These are phyloP conservation scores for Fremontodendron californicum DNA, from an alignment of 345 rosid species.

Conservation along the genomic window DNA sequence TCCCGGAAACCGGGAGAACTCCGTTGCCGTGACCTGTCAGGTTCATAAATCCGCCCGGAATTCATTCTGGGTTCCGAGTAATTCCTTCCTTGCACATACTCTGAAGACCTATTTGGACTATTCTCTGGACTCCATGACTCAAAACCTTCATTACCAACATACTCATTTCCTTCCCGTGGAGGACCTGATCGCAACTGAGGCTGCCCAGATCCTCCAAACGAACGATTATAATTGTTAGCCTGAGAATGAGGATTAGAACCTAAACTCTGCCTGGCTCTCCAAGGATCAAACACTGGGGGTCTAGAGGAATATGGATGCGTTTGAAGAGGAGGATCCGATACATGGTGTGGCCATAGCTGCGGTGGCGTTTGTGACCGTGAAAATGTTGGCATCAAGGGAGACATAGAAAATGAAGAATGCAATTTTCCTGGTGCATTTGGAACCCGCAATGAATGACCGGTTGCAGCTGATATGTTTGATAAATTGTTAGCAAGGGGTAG, in stretches of 20 bases:
- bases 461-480: slow-evolving; percentile 15
- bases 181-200: slow-evolving; percentile 32
- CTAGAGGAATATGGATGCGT: slow-evolving; percentile 24
- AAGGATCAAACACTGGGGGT: slow-evolving; percentile 27
- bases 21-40: slow-evolving; percentile 47
- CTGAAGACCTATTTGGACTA: slow-evolving; percentile 54
- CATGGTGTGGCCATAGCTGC: slow-evolving; percentile 15
- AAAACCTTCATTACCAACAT: slow-evolving; percentile 38
- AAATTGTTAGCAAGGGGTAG: background rate
- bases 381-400: slow-evolving; percentile 4
- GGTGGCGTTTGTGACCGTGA: slow-evolving; percentile 18
- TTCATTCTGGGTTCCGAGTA: slow-evolving; percentile 25
- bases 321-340: slow-evolving; percentile 17
- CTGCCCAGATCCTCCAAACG: slow-evolving; percentile 27
- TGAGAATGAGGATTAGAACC: slow-evolving; percentile 35
- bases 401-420: slow-evolving; percentile 18
- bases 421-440: slow-evolving; percentile 22
- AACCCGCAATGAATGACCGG: slow-evolving; percentile 20
- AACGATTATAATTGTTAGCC: slow-evolving; percentile 25
- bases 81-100: slow-evolving; percentile 33
- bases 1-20: slow-evolving; percentile 42
- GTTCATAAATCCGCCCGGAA: slow-evolving; percentile 21
- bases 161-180: slow-evolving; percentile 35
- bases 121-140: slow-evolving; percentile 92
- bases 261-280: slow-evolving; percentile 48